phyloP scores from a whole-genome alignment of 1,139 yeast species.

The Yamadazyma mexicana region DNA sequence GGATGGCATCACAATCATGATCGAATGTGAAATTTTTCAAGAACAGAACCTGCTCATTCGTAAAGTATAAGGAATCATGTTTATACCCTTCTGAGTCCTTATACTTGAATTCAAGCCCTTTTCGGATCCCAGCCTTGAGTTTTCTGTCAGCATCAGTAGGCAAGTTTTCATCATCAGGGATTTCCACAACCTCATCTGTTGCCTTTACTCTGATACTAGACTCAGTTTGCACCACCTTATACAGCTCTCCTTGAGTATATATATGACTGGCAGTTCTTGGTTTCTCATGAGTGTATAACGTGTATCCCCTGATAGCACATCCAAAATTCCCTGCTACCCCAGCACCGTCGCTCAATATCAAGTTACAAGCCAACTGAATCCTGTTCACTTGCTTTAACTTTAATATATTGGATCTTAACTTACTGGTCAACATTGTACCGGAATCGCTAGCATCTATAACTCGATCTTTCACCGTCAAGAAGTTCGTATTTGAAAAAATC shows the following conservation, averaged over 20 bases:
- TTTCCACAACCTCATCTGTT: constrained; percentile 20
- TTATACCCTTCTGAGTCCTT: constrained; percentile 26
- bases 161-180: constrained; percentile 14
- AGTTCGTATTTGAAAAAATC: constrained; percentile 47
- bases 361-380: constrained; percentile 61
- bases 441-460: constrained; percentile 5
- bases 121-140: constrained; percentile 37
- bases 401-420: constrained; percentile 51
- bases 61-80: constrained; percentile 28
- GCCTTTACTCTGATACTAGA: constrained; percentile 25
- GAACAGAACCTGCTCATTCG: constrained; percentile 27
- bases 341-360: constrained; percentile 40
- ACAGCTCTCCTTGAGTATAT: constrained; percentile 51
- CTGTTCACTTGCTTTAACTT: constrained; percentile 63
- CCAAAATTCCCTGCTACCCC: constrained; percentile 44
- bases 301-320: constrained; percentile 71
- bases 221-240: constrained; percentile 54
- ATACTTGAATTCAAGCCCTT: constrained; percentile 25
- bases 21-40: constrained; percentile 39
- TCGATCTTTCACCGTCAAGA: constrained; percentile 23
- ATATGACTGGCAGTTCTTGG: constrained; percentile 38
- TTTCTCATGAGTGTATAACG: constrained; percentile 58
- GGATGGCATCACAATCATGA: constrained; percentile 18
- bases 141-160: constrained; percentile 31
- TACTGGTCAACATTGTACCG: constrained; percentile 43